Conservation (phyloP, 2,329 filamentous ascomycete genomes). For the Zymoseptoria passerinii region DNA sequence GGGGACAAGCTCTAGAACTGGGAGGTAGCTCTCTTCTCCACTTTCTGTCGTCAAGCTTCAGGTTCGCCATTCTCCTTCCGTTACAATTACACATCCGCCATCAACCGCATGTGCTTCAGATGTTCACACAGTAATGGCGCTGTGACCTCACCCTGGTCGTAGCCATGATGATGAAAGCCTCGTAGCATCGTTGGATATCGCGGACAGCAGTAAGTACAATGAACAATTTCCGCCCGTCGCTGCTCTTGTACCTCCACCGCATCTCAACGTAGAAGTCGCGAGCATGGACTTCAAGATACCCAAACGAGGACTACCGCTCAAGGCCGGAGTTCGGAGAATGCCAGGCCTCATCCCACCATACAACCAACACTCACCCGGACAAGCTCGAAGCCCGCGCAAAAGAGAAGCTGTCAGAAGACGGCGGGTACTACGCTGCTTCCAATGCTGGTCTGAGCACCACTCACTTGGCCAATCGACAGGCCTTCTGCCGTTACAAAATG, state of each 20-base stretch:
- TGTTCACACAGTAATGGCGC: background rate
- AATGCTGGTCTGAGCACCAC: slow-evolving; percentile 49
- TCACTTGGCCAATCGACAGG: slow-evolving; percentile 51
- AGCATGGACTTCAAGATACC: slow-evolving; percentile 43
- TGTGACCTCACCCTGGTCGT: background rate
- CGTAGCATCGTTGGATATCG: background rate
- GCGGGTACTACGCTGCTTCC: slow-evolving; percentile 52
- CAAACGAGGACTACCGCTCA: slow-evolving; percentile 42
- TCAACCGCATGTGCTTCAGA: background rate
- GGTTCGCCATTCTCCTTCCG: background rate
- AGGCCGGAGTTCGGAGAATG: slow-evolving; percentile 49
- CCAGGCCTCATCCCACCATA: slow-evolving; percentile 44
- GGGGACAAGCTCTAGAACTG: background rate
- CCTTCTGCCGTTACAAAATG: slow-evolving; percentile 58
- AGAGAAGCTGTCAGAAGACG: slow-evolving; percentile 48
- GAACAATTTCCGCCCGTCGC: background rate
- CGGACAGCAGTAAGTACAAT: background rate
- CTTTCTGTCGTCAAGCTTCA: background rate
- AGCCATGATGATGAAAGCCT: background rate
- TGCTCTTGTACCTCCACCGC: background rate
- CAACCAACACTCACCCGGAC: slow-evolving; percentile 51
- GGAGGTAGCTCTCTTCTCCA: background rate
- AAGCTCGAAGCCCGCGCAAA: slow-evolving; percentile 52
- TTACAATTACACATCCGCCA: background rate
- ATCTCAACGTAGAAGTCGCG: background rate